phyloP scores from a whole-genome alignment of 1,284 basidiomycete species.

The Fomitopsis betulina region DNA sequence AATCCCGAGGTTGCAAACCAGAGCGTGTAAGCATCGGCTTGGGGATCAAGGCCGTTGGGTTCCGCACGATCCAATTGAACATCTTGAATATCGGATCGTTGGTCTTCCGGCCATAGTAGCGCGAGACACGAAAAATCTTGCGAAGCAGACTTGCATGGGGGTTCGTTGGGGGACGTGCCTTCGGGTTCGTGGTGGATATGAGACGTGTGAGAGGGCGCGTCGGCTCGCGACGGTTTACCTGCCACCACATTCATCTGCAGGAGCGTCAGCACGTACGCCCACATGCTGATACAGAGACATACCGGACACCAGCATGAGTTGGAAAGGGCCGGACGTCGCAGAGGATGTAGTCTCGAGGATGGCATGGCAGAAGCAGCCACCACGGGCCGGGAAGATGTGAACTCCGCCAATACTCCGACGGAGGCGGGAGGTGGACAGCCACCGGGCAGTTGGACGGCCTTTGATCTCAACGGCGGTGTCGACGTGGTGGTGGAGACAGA shows the following conservation, averaged over 20 bases:
- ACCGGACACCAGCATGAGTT: background rate
- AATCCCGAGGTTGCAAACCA: slow-evolving; percentile 1
- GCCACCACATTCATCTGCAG: slow-evolving; percentile 21
- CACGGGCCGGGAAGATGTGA: background rate
- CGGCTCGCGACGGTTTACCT: slow-evolving; percentile 5
- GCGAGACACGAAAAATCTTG: slow-evolving; percentile 1
- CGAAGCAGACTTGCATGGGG: background rate
- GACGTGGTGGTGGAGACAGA: background rate
- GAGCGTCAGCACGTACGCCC: no score
- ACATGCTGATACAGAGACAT: background rate
- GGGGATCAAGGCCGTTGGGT: background rate
- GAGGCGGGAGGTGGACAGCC: background rate
- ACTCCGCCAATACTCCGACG: background rate
- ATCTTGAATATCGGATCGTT: slow-evolving; percentile 3
- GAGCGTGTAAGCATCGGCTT: background rate
- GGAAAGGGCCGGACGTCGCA: background rate
- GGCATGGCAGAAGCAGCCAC: background rate
- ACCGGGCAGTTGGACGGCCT: background rate
- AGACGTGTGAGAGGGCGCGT: background rate
- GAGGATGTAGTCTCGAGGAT: background rate
- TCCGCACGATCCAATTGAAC: background rate
- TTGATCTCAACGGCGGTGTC: slow-evolving; percentile 2
- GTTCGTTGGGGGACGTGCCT: background rate
- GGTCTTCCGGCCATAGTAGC: slow-evolving; percentile 4
- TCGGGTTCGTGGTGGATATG: background rate